These are phyloP conservation scores for Saccharomycopsis microspora DNA, from an alignment of 805 yeast species.

Conservation along the genomic window DNA sequence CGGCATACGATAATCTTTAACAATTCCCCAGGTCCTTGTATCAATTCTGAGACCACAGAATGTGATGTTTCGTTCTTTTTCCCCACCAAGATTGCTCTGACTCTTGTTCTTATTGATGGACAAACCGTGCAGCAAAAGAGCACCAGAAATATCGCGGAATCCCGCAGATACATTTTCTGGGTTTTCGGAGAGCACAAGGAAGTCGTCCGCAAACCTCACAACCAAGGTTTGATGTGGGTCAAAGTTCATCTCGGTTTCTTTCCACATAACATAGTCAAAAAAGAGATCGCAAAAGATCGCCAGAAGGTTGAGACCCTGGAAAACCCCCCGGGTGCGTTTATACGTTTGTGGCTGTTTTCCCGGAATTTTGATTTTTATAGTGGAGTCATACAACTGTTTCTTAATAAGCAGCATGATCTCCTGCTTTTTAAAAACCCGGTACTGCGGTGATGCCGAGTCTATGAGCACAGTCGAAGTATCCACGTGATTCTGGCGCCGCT, in stretches of 20 bases:
- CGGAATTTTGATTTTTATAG: constrained; percentile 20
- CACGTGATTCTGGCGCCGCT: too few relatives aligned
- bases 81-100: background rate
- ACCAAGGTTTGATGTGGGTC: constrained; percentile 26
- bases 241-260: constrained; percentile 2
- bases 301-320: constrained; percentile 78
- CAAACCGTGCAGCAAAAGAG: background rate
- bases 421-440: background rate
- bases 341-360: too few relatives aligned
- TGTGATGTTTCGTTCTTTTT: background rate
- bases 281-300: constrained; percentile 63
- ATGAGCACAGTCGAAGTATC: background rate
- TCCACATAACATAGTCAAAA: constrained; percentile 43
- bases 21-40: background rate
- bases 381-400: constrained; percentile 43
- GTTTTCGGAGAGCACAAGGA: constrained; percentile 51
- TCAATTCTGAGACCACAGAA: constrained; percentile 9
- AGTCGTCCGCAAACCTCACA: constrained; percentile 71
- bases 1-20: background rate
- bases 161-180: constrained; percentile 22
- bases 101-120: constrained; percentile 6
- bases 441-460: background rate
- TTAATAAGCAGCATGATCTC: constrained; percentile 34
- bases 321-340: constrained; percentile 52
- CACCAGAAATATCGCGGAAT: background rate